Evolutionary conservation across 192 early-diverging fungal genomes (phyloP).

Genomic region (Backusella liffmaniae): DNA sequence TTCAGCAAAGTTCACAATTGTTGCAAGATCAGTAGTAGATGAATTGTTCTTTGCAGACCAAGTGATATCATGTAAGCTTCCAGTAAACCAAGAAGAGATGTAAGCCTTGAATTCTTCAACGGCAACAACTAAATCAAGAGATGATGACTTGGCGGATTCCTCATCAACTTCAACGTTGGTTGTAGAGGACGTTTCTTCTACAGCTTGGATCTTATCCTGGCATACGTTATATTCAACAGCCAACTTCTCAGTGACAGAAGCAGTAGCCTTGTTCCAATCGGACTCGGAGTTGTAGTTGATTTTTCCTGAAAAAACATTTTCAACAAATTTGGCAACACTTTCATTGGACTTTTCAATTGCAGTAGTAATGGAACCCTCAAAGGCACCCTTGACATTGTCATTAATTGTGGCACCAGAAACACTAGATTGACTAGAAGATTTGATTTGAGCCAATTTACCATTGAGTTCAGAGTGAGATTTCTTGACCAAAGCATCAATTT

Average conservation of each 20-base stretch:
- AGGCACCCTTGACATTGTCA: neutral
- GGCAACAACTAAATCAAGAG: neutral
- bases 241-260: neutral
- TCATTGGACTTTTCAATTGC: constrained; percentile 13
- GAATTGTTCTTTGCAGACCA: neutral
- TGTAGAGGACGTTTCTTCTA: neutral
- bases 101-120: neutral
- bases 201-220: neutral
- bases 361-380: neutral
- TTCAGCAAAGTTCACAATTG: constrained; percentile 8
- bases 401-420: neutral
- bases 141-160: neutral
- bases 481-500: neutral
- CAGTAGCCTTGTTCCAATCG: constrained; percentile 11
- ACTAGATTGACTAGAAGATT: neutral
- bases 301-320: neutral
- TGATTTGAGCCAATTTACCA: neutral
- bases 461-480: neutral
- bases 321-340: neutral
- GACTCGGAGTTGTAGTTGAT: neutral
- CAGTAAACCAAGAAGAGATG: constrained; percentile 10
- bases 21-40: neutral
- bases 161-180: neutral
- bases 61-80: neutral
- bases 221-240: neutral